Conservation (phyloP, 345 rosid genomes). For the Rhizophora apiculata region DNA sequence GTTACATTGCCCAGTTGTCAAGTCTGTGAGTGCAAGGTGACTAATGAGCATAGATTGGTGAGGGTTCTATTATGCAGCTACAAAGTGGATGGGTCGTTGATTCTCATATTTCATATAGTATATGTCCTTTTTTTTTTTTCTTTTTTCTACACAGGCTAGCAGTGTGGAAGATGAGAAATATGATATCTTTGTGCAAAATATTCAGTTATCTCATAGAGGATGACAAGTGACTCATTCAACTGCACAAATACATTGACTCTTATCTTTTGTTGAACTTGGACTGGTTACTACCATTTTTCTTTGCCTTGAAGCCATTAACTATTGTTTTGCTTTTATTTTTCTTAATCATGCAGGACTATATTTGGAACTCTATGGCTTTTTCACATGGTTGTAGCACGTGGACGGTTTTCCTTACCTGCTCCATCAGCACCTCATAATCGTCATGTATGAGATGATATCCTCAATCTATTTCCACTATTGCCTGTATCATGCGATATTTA, state of each 20-base stretch:
- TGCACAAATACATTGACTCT: background rate
- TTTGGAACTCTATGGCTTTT: slow-evolving; percentile 79
- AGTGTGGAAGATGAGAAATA: background rate
- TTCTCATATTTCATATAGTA: background rate
- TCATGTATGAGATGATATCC: slow-evolving; percentile 39
- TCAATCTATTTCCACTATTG: slow-evolving; percentile 4
- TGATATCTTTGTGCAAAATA: background rate
- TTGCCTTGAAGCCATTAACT: background rate
- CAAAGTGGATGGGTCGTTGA: background rate
- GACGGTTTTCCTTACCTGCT: slow-evolving; percentile 91
- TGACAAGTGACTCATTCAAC: background rate
- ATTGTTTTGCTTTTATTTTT: background rate
- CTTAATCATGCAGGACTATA: slow-evolving; percentile 51
- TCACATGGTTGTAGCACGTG: slow-evolving; percentile 78
- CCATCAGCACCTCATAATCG: slow-evolving; percentile 85
- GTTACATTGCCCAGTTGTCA: background rate
- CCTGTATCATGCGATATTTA: slow-evolving; percentile 4
- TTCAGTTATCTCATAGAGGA: background rate
- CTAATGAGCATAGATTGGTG: background rate
- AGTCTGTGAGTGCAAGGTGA: background rate
- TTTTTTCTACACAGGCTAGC: background rate
- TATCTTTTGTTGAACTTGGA: background rate
- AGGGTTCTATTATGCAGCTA: background rate
- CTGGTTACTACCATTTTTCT: background rate
- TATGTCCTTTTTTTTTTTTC: too few species aligned